Evolutionary conservation across 1,284 basidiomycete species (phyloP), one percentile per base, ranked within the genome.

Genomic region (Leucoagaricus sp.): DNA sequence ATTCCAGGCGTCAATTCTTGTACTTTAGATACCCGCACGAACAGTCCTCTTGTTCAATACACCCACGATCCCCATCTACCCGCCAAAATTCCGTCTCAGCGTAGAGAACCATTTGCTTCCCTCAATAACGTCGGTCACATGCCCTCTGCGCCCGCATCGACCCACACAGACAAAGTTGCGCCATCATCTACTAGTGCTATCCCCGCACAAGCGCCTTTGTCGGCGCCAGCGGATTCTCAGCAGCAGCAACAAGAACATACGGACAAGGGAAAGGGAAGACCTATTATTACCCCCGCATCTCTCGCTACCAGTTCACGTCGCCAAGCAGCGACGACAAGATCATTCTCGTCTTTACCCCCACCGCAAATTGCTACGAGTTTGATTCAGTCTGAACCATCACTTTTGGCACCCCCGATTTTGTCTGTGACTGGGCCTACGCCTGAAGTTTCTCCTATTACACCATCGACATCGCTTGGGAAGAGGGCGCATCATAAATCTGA

Each of bases 341-440:
- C 64, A 4, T 55, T 55, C 31, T 66, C 66, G 13, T 67, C 68
- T 23, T 61, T 61, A 12, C 51, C 57, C 25, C 68, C 69, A 31
- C 59, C 64, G 42, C 65, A 65, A 60, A 61, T 69, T 12, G 60
- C 64, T 34, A 65, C 44, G 15, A 53, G 9, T 25, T n/a, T 21
- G 17, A 55, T 60, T n/a, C 59, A 56, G 23, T 58, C 64, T 53
- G 56, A 59, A 28, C 60, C 63, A 52, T 69, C 68, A 23, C 60
- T 71, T 45, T 64, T 72, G 17, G 64, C 60, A 10, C 72, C 73
- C 5, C 75, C 75, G 17, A 64, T 65, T n/a, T 60, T 77, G 41
- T 72, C 73, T 6, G 64, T 75, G 33, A 76, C 70, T 31, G 65
- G 69, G 10, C 70, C 76, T 13, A 76, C 74, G 1, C 75, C 76